Conservation (phyloP, 2,329 filamentous ascomycete genomes). For the Neonectria ditissima region DNA sequence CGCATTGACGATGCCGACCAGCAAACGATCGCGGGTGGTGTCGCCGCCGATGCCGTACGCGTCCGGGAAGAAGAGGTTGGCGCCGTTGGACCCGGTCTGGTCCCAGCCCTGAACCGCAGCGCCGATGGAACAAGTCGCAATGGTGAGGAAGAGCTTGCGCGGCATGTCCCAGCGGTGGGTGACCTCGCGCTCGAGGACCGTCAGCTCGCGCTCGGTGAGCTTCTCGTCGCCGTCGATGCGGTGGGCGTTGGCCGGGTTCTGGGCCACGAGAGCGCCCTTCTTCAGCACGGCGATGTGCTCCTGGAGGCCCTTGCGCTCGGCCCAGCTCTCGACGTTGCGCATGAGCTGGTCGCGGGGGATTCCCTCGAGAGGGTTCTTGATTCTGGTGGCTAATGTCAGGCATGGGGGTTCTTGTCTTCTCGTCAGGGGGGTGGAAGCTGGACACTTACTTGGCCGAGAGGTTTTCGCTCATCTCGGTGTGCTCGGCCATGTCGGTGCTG, state of each 20-base stretch:
- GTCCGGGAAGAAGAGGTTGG: slow-evolving; percentile 70
- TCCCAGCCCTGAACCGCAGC: slow-evolving; percentile 77
- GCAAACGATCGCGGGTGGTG: slow-evolving; percentile 51
- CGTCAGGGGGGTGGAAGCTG: too few species aligned
- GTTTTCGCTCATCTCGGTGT: slow-evolving; percentile 53
- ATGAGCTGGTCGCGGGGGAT: slow-evolving; percentile 66
- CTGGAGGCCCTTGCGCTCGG: slow-evolving; percentile 67
- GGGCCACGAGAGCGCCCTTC: slow-evolving; percentile 67
- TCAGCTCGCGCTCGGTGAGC: slow-evolving; percentile 53
- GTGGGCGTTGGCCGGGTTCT: slow-evolving; percentile 68
- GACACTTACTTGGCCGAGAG: slow-evolving; percentile 57
- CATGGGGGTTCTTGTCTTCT: too few species aligned
- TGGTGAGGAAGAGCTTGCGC: slow-evolving; percentile 72
- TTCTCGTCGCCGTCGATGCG: slow-evolving; percentile 65
- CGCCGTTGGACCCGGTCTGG: slow-evolving; percentile 71
- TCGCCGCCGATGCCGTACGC: slow-evolving; percentile 53
- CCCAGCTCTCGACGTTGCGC: slow-evolving; percentile 70
- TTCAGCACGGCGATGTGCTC: slow-evolving; percentile 69
- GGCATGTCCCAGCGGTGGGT: slow-evolving; percentile 76
- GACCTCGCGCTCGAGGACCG: slow-evolving; percentile 69
- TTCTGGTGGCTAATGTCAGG: too few species aligned
- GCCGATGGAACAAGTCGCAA: slow-evolving; percentile 74
- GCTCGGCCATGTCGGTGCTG: slow-evolving; percentile 41
- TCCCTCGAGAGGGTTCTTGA: slow-evolving; percentile 60
- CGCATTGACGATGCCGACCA: slow-evolving; percentile 76